These are phyloP conservation scores for Chrysoporthe austroafricana DNA, from an alignment of 2,329 filamentous ascomycete species.

Conservation along the genomic window DNA sequence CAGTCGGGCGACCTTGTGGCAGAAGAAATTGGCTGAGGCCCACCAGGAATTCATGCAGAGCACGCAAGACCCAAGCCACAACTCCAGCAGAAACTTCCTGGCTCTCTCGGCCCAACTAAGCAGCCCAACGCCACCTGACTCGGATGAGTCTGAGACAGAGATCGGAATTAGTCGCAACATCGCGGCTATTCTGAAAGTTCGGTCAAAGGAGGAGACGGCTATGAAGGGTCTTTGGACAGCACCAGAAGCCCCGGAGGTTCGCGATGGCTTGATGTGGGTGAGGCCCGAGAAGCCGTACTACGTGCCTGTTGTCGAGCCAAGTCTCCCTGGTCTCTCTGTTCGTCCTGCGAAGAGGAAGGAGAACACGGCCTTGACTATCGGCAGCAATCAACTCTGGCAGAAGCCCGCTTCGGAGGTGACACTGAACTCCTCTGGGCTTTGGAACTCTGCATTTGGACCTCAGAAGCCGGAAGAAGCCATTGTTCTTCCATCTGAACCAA, in stretches of 20 bases:
- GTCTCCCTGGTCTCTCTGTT: constrained; percentile 39
- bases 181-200: constrained; percentile 27
- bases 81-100: constrained; percentile 46
- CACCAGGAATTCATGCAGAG: constrained; percentile 50
- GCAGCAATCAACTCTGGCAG: constrained; percentile 46
- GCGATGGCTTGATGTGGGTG: constrained; percentile 35
- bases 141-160: constrained; percentile 50
- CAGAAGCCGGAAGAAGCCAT: constrained; percentile 8
- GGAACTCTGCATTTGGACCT: constrained; percentile 31
- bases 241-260: constrained; percentile 14
- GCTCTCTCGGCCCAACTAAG: constrained; percentile 46
- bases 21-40: constrained; percentile 49
- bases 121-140: constrained; percentile 60
- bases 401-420: constrained; percentile 34
- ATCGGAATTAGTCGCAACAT: constrained; percentile 32
- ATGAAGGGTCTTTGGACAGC: constrained; percentile 36
- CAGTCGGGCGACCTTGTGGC: constrained; percentile 45
- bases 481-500: constrained; percentile 5
- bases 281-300: constrained; percentile 26
- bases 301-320: constrained; percentile 19
- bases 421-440: constrained; percentile 36
- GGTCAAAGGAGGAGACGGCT: constrained; percentile 13
- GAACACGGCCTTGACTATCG: constrained; percentile 39
- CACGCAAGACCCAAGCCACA: constrained; percentile 42
- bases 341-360: constrained; percentile 43